Conservation (phyloP, 2,329 filamentous ascomycete genomes). For the Penicillium nordicum region DNA sequence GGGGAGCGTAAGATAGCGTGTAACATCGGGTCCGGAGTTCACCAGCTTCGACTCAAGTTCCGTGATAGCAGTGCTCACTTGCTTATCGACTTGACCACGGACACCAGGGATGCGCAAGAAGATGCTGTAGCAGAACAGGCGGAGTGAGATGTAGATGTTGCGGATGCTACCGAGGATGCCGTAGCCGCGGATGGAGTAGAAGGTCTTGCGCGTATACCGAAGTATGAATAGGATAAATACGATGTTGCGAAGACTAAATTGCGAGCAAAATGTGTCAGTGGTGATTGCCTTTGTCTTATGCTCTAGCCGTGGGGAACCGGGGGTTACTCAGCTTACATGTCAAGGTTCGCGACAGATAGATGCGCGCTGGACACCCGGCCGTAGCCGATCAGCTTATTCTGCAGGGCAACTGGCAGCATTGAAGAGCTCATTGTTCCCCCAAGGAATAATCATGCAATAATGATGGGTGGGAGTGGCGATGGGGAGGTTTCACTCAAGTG, state of each 20-base stretch:
- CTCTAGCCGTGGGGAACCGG: conserved; percentile 8
- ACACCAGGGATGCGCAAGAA: conserved; percentile 87
- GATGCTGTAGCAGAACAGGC: conserved; percentile 73
- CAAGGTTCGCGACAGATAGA: conserved; percentile 39
- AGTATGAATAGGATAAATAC: conserved; percentile 86
- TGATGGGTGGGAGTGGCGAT: conserved; percentile 10
- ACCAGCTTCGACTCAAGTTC: conserved; percentile 85
- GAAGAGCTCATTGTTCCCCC: conserved; percentile 37
- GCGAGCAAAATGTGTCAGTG: conserved; percentile 1
- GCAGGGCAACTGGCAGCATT: conserved; percentile 42
- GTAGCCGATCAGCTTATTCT: conserved; percentile 44
- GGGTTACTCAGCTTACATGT: conserved; percentile 39
- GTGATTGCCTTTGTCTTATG: neutral
- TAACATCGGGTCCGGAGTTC: conserved; percentile 65
- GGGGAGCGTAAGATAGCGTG: conserved; percentile 71
- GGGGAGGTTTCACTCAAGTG: conserved; percentile 10
- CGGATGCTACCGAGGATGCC: conserved; percentile 75
- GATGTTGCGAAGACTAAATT: conserved; percentile 70
- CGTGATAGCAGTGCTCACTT: conserved; percentile 73
- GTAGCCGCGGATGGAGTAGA: conserved; percentile 84
- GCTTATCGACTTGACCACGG: conserved; percentile 76
- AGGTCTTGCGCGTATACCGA: conserved; percentile 73
- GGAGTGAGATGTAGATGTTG: conserved; percentile 69
- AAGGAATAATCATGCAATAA: conserved; percentile 11
- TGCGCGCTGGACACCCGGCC: conserved; percentile 33